These are phyloP conservation scores for Lactifluus piperatus DNA, from an alignment of 768 basidiomycete genomes.

Conservation along the genomic window DNA sequence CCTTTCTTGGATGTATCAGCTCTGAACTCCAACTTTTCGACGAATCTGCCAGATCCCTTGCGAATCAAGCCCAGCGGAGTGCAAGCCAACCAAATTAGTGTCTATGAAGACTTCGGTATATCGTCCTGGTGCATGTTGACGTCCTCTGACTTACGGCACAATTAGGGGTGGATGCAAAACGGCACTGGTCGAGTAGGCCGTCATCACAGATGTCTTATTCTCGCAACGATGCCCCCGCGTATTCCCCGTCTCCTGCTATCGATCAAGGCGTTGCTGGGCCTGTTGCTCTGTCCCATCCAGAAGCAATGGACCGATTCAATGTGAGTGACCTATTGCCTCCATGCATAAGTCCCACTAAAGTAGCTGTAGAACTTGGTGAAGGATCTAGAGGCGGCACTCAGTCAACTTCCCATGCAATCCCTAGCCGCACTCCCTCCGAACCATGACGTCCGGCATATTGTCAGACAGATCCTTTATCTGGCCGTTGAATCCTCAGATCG, in stretches of 20 bases:
- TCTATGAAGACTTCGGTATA: constrained; percentile 92
- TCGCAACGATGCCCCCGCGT: constrained; percentile 39
- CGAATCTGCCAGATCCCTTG: constrained; percentile 78
- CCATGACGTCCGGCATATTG: constrained; percentile 78
- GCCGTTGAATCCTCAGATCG: constrained; percentile 74
- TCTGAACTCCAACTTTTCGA: constrained; percentile 57
- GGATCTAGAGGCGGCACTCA: constrained; percentile 76
- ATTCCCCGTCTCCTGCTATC: constrained; percentile 54
- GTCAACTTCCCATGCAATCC: constrained; percentile 64
- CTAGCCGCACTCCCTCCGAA: constrained; percentile 66
- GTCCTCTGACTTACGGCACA: neutral
- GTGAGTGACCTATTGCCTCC: constrained; percentile 34
- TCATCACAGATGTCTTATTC: constrained; percentile 63
- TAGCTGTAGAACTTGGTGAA: constrained; percentile 32
- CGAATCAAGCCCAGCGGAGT: constrained; percentile 79
- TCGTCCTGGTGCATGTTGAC: neutral
- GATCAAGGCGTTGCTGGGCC: constrained; percentile 39
- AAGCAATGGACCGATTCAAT: constrained; percentile 83
- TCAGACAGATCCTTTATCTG: constrained; percentile 74
- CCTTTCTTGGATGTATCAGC: constrained; percentile 87
- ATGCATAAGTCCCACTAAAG: neutral
- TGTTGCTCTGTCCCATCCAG: constrained; percentile 54
- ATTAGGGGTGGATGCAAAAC: constrained; percentile 48
- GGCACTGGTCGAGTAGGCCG: constrained; percentile 52
- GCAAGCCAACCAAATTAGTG: constrained; percentile 69